Evolutionary conservation across 441 rosid species (phyloP), one percentile per base, ranked within the genome.

Genomic region (Geranium incanum): DNA sequence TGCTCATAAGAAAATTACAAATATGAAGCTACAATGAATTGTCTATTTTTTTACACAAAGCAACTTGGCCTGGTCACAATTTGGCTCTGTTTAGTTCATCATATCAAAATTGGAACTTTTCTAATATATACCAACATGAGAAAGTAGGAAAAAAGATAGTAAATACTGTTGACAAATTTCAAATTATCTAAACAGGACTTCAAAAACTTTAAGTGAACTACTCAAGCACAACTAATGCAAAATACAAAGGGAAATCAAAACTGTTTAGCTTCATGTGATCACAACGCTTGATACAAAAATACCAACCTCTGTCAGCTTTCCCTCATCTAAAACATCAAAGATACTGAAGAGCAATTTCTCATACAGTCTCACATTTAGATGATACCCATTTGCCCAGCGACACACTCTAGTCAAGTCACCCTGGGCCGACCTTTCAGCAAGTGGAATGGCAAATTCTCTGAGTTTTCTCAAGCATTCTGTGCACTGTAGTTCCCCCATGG

Each of bases 341-440:
- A 95, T 89, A 74, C 99, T 85, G 78, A 86, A 88, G 69, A 95
- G 98, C 79, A 95, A 83, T 80, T 92, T 95, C 80, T 92, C 96
- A 60, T 92, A 95, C 60, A 95, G 85, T 78, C 86, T 90, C 76
- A 90, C 88, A 79, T 95, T 95, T 75, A 95, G 84, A 84, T 88
- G 93, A 81, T 92, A 95, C 43, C 99, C 98, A 87, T 92, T 97
- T 52, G 95, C 97, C 99, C 99, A 95, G 74, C 92, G 99, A 86
- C 96, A 90, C 45, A 95, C 90, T 90, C 97, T 97, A 50, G 99
- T 90, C 79, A 92, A 87, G 86, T 95, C 99, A 80, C 96, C 97
- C 69, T 93, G 91, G 65, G 96, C 97, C n/a, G 98, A 96, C 78
- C 97, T 90, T 88, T 92, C 97, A 74, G 99, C 94, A 83, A 95